Conservation (phyloP, 495 filamentous ascomycete species). For the Aspergillus baeticus region DNA sequence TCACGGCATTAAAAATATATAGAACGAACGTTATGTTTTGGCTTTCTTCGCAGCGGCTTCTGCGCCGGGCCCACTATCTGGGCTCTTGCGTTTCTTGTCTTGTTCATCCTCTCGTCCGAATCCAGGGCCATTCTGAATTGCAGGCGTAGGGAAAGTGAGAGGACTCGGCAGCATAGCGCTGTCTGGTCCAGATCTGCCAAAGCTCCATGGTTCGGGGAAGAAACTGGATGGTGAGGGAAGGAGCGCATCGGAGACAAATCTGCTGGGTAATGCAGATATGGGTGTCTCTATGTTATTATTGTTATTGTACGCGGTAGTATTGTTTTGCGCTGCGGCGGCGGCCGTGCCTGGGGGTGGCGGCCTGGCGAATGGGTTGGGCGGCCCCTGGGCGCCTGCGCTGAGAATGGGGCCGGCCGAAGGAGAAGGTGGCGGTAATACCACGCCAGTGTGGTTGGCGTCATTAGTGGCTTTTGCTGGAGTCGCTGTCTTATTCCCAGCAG, state of each 20-base stretch:
- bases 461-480: constrained; percentile 51
- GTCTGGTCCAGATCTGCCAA: constrained; percentile 60
- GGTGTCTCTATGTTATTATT: constrained; percentile 88
- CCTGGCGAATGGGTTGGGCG: constrained; percentile 92
- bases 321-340: constrained; percentile 28
- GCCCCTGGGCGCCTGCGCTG: constrained; percentile 88
- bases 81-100: constrained; percentile 54
- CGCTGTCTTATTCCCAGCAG: constrained; percentile 54
- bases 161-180: constrained; percentile 87
- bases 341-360: constrained; percentile 59
- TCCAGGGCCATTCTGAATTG: constrained; percentile 67
- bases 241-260: constrained; percentile 81
- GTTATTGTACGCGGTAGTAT: constrained; percentile 52
- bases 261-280: constrained; percentile 92
- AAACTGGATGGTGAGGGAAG: constrained; percentile 87
- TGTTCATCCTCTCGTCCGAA: constrained; percentile 61
- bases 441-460: constrained; percentile 61
- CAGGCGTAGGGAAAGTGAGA: constrained; percentile 85
- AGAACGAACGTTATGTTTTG: constrained; percentile 32
- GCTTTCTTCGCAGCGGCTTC: constrained; percentile 47
- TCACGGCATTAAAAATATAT: not conserved
- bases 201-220: constrained; percentile 90
- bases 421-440: constrained; percentile 90
- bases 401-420: constrained; percentile 81
- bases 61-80: constrained; percentile 41